Base-by-base conservation (phyloP, 2,329 filamentous ascomycete species). In the Paraphoma sp. region DNA sequence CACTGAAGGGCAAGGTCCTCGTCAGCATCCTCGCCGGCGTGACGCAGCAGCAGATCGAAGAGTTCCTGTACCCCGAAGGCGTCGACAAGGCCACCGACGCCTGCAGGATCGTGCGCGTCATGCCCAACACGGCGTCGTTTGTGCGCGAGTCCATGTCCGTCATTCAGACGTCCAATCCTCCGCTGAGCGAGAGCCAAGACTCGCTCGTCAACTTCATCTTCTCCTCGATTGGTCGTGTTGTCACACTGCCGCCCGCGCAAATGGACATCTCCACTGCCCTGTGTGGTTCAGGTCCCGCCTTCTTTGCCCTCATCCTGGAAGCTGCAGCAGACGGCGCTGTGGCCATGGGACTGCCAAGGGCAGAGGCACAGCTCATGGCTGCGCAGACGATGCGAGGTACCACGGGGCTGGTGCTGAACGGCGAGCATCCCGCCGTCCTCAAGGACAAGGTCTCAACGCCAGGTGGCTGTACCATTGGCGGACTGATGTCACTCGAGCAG, bases 1-100 rank as follows among this genome's bases (percentile, higher is more conserved):
- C 91, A 1, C 83, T 96, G 12, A 80, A 85, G 57, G 91, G 90
- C 43, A 96, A 96, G 77, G 83, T 96, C 5, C 81, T 96, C 40
- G 89, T 96, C 74, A 91, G 86, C 69, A 92, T 96, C 65, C 87
- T 90, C 58, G 91, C 91, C 4, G 93, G 93, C 54, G 86, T 95
- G 18, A 87, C 89, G 2, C 85, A 87, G 14, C 76, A 85, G 47
- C 87, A 93, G 68, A 87, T 96, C 60, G 84, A 89, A 69, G 78
- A 79, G 14, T 83, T 86, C 31, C 77, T 94, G 11, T 87, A 90
- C 68, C 72, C 72, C 0, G 83, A 83, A 28, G 78, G 80, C 9
- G 77, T 83, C 17, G 59, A 60, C 9, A 68, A 67, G 40, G 80
- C 82, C 38, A 67, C 67, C n/a, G 76, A 78, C 40, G 65, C 65